Percentiles rank a stretch among this genome's conserved stretches.
Conservation (phyloP, 805 yeast species). For the Candida pseudofarinosa region DNA sequence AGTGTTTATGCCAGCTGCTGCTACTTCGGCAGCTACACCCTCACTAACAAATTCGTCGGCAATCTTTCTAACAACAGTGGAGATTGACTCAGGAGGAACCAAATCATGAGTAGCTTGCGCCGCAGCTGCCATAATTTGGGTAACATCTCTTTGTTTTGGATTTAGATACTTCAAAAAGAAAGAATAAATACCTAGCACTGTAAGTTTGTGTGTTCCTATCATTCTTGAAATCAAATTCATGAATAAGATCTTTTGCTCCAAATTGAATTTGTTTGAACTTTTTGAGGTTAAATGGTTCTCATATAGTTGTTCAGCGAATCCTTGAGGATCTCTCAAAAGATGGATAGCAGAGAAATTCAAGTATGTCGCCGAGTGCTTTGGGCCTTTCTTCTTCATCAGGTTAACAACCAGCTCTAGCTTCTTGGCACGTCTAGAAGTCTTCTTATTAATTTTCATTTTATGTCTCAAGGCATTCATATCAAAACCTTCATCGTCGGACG, state of each 20-base stretch:
- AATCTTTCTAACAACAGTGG: slow-evolving; percentile 78
- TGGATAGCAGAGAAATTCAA: slow-evolving; percentile 94
- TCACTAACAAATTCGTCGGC: slow-evolving; percentile 98
- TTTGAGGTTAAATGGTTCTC: slow-evolving; percentile 68
- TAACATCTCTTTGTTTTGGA: slow-evolving; percentile 91
- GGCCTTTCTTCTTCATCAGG: slow-evolving; percentile 52
- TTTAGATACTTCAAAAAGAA: slow-evolving; percentile 85
- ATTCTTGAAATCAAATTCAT: slow-evolving; percentile 85
- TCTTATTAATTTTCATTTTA: slow-evolving; percentile 78
- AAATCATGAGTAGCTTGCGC: slow-evolving; percentile 97
- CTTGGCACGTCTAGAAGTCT: slow-evolving; percentile 72
- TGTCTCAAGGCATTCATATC: slow-evolving; percentile 76
- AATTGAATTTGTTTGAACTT: slow-evolving; percentile 62
- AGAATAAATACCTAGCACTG: slow-evolving; percentile 85
- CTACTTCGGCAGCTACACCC: slow-evolving; percentile 97
- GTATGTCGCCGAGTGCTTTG: slow-evolving; percentile 58
- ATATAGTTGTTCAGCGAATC: slow-evolving; percentile 86
- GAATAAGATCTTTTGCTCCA: slow-evolving; percentile 85
- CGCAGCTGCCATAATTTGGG: slow-evolving; percentile 93
- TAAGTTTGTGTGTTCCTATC: slow-evolving; percentile 91
- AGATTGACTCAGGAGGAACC: slow-evolving; percentile 91
- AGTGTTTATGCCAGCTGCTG: slow-evolving; percentile 95
- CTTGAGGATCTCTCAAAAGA: slow-evolving; percentile 93
- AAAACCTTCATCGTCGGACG: slow-evolving; percentile 65
- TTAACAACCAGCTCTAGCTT: slow-evolving; percentile 74